Conservation (phyloP, 176 grass and related monocot genomes). For the Bromus sterilis region DNA sequence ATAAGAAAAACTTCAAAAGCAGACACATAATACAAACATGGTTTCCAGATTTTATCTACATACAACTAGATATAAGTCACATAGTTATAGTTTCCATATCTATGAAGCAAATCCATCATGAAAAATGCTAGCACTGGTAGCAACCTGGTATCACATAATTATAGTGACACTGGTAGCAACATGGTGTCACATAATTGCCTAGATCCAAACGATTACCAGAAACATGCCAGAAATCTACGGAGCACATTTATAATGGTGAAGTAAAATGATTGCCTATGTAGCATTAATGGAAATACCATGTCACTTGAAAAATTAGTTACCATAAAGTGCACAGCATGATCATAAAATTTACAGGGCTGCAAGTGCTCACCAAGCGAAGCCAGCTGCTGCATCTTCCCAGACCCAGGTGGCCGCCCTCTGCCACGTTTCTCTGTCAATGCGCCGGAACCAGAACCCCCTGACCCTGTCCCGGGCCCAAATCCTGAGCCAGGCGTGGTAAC, state of each 20-base stretch:
- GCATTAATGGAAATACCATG: background rate
- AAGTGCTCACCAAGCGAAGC: constrained; percentile 67
- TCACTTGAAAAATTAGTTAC: background rate
- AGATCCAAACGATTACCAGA: background rate
- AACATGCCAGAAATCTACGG: background rate
- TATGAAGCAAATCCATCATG: background rate
- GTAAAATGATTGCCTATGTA: background rate
- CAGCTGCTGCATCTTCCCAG: constrained; percentile 83
- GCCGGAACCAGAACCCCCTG: constrained; percentile 40
- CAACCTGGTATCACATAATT: background rate
- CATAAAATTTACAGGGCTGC: background rate
- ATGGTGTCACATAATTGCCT: background rate
- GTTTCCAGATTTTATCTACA: background rate
- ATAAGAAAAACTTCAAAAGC: background rate
- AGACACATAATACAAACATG: background rate
- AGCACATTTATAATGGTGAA: background rate
- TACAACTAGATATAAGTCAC: background rate
- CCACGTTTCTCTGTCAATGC: constrained; percentile 52
- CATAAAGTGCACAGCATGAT: background rate
- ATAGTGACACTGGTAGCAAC: background rate
- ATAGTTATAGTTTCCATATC: background rate
- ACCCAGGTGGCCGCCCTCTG: constrained; percentile 72
- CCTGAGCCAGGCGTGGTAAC: constrained; percentile 42
- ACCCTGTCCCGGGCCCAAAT: constrained; percentile 23
- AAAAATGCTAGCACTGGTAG: background rate